These are phyloP conservation scores for Astraeus odoratus DNA, from an alignment of 768 basidiomycete genomes.

Conservation along the genomic window DNA sequence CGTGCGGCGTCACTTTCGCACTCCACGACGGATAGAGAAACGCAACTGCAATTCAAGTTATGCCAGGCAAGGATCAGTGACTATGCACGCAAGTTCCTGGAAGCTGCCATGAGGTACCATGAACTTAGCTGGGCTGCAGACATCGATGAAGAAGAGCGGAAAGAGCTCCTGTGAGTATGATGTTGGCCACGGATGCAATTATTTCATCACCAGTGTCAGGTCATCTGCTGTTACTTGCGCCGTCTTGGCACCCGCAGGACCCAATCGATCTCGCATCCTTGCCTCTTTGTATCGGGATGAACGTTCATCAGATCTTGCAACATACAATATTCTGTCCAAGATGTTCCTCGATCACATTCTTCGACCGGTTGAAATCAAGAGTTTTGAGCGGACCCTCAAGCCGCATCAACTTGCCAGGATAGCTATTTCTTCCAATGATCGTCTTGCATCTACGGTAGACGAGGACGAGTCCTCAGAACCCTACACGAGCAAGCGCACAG, in stretches of 20 bases:
- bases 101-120: constrained; percentile 91
- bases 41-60: constrained; percentile 78
- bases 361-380: constrained; percentile 80
- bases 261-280: constrained; percentile 88
- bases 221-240: constrained; percentile 92
- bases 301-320: constrained; percentile 69
- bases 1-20: constrained; percentile 89
- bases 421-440: constrained; percentile 76
- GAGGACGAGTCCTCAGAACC: constrained; percentile 51
- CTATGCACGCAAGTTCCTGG: constrained; percentile 85
- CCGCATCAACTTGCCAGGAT: constrained; percentile 94
- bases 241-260: constrained; percentile 94
- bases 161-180: constrained; percentile 73
- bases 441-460: constrained; percentile 60
- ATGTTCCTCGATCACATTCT: constrained; percentile 99
- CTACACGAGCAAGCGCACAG: constrained; percentile 68
- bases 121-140: constrained; percentile 88
- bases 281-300: constrained; percentile 94
- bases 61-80: constrained; percentile 95
- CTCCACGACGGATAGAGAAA: constrained; percentile 71
- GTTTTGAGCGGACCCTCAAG: constrained; percentile 81
- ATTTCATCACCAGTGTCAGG: constrained; percentile 33
- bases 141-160: constrained; percentile 90
- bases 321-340: constrained; percentile 88
- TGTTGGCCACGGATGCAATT: not conserved